phyloP scores from a whole-genome alignment of 1,139 yeast genomes.

The Groenewaldozyma auringiensis region DNA sequence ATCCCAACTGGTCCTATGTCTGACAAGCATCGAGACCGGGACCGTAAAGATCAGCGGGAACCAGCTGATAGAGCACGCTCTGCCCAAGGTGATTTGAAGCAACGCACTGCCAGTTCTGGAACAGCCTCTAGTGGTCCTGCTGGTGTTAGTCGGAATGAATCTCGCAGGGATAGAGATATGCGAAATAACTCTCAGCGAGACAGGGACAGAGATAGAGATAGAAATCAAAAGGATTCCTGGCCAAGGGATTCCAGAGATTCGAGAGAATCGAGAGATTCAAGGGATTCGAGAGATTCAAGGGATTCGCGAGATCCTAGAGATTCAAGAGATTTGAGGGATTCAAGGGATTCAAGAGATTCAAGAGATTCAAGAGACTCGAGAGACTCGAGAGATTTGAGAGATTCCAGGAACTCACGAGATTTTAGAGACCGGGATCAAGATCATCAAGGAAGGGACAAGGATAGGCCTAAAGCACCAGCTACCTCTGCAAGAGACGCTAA shows the following conservation, averaged over 20 bases:
- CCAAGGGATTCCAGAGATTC: slow-evolving; percentile 4
- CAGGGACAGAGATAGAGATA: background rate
- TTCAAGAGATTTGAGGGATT: background rate
- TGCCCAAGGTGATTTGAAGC: background rate
- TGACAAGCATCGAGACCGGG: background rate
- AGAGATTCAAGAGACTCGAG: slow-evolving; percentile 6
- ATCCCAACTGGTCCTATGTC: background rate
- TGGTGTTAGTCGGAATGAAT: background rate
- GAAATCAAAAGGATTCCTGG: slow-evolving; percentile 8
- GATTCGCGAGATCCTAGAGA: slow-evolving; percentile 5
- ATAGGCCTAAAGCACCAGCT: background rate
- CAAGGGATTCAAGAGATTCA: background rate
- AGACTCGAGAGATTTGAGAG: slow-evolving; percentile 3
- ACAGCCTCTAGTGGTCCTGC: background rate
- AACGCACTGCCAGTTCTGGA: background rate
- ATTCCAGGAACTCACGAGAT: background rate
- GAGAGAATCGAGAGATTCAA: slow-evolving; percentile 4
- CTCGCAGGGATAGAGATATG: no score
- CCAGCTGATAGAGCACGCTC: background rate
- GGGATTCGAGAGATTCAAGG: slow-evolving; percentile 6
- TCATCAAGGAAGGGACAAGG: background rate
- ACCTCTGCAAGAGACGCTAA: slow-evolving; percentile 1
- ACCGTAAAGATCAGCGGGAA: background rate
- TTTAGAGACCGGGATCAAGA: background rate
- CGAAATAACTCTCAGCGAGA: background rate